Evolutionary conservation across 2,329 filamentous ascomycete species (phyloP), one percentile per base, ranked within the genome.

Genomic region (Scleromitrula shiraiana): DNA sequence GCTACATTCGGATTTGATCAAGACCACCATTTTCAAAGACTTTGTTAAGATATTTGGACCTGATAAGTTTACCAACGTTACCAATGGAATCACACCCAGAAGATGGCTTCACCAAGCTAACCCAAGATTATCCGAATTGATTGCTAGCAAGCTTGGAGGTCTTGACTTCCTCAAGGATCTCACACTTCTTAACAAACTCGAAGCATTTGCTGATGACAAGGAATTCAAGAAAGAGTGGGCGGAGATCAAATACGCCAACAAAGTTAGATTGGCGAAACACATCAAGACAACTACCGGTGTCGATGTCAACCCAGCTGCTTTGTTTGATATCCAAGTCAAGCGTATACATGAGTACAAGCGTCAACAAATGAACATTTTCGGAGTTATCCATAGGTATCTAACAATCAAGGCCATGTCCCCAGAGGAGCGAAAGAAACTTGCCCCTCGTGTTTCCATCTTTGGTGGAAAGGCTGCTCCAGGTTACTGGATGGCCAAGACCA

Each of bases 401-500:
- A 78, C 78, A 12, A 83, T 98, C 65, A 98, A 97, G 72, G 76
- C 79, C 29, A 81, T 95, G 84, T 80, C 76, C 20, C 74, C 87
- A 0, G 87, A 89, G 60, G 85, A 95, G 65, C 80, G 83, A 57
- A 91, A 94, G 76, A 93, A 93, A 70, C 76, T 87, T 52, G 78
- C 83, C 37, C 88, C 90, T 14, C 84, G 91, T 43, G 93, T 97
- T 8, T 93, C 86, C 49, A 94, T 98, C 67, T 97, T 98, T 65
- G 93, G 93, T 64, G 93, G 93, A 60, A 98, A 98, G 71, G 93
- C 93, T 22, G 93, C 93, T 2, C 93, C 93, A 0, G 93, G 93
- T 14, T 98, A 98, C 74, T 98, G 93, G 93, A 98, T 97, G 93
- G 93, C 93, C 30, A 98, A 98, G 78, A 94, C 93, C 33, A 89